Evolutionary conservation across 176 grass and related monocot species (phyloP).

Genomic region (Carex myosuroides): DNA sequence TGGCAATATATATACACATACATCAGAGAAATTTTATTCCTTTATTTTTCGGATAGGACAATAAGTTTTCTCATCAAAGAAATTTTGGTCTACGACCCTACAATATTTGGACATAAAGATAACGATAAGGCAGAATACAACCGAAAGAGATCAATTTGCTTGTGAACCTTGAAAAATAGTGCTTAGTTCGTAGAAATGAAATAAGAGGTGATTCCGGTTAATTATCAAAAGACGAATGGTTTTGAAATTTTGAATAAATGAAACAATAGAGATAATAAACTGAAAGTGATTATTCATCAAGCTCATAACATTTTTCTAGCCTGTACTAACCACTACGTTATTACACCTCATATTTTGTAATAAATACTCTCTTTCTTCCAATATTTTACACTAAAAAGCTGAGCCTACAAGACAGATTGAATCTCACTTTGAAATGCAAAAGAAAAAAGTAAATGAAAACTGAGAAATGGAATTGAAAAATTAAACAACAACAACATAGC

Average conservation of each 20-base stretch:
- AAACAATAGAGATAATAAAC: neutral
- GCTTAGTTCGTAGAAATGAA: neutral
- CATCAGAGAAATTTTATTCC: too few species aligned
- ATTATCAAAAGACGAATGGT: neutral
- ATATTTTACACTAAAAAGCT: constrained; percentile 7
- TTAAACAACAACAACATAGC: neutral
- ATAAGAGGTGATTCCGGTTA: neutral
- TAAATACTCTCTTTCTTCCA: neutral
- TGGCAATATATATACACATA: too few species aligned
- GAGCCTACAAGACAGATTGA: constrained; percentile 3
- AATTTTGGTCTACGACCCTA: too few species aligned
- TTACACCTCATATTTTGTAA: constrained; percentile 8
- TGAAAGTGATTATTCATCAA: neutral
- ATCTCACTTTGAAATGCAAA: constrained; percentile 2
- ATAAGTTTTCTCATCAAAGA: too few species aligned
- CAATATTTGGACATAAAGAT: too few species aligned
- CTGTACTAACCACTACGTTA: constrained; percentile 13
- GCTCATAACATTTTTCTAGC: neutral
- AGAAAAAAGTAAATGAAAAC: neutral
- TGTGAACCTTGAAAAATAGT: too few species aligned
- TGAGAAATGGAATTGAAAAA: neutral
- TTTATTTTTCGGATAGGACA: too few species aligned
- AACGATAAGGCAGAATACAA: too few species aligned
- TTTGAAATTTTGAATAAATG: neutral
- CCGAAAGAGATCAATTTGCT: too few species aligned